Conservation (phyloP, 164 flowering plant species). For the Santalum album region DNA sequence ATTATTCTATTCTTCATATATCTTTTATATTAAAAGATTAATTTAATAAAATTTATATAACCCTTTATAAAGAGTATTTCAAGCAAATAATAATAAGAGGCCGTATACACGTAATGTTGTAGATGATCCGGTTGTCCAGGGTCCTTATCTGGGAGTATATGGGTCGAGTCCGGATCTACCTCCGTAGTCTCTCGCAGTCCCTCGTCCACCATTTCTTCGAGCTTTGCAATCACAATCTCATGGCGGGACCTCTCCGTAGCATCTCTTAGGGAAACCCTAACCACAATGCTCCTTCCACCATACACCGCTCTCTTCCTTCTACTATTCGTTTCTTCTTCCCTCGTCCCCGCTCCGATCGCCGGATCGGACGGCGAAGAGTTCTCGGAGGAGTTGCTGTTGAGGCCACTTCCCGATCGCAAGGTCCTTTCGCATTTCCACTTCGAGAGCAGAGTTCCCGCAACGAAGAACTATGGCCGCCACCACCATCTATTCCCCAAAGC, state of each 20-base stretch:
- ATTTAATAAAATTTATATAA: too few relatives aligned
- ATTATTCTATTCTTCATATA: too few relatives aligned
- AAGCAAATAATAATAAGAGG: too few relatives aligned
- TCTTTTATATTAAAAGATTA: too few relatives aligned
- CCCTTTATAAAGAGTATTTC: too few relatives aligned
- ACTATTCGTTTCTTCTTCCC: neutral
- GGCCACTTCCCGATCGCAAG: conserved; percentile 86
- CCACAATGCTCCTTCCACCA: neutral
- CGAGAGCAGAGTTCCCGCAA: conserved; percentile 47
- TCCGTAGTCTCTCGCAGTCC: too few relatives aligned
- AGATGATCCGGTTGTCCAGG: too few relatives aligned
- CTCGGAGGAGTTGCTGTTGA: conserved; percentile 68
- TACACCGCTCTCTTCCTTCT: neutral
- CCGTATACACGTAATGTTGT: too few relatives aligned
- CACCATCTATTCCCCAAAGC: conserved; percentile 88
- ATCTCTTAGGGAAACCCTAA: neutral
- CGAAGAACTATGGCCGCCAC: conserved; percentile 52
- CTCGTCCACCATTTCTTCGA: too few relatives aligned
- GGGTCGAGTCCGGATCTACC: too few relatives aligned
- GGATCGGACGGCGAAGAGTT: conserved; percentile 40
- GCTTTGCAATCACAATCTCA: too few relatives aligned
- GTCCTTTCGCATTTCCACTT: conserved; percentile 84
- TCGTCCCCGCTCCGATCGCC: neutral
- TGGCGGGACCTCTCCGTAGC: neutral
- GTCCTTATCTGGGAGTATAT: too few relatives aligned